Evolutionary conservation across 352 stramenopile species (phyloP).

Genomic region (Phytophthora idaei): DNA sequence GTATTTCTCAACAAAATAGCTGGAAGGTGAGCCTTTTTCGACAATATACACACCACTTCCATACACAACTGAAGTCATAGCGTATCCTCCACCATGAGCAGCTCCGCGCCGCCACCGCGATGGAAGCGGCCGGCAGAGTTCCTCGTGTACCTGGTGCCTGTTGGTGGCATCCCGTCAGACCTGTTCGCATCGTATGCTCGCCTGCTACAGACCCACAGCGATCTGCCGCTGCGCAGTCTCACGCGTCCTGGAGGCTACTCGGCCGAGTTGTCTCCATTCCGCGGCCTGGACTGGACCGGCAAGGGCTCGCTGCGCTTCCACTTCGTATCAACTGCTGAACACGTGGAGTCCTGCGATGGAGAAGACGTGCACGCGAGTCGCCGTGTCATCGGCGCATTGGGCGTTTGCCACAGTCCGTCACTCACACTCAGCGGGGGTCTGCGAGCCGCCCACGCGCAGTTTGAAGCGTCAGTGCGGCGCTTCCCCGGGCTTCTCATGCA

Average conservation of each 20-base stretch:
- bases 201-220: constrained; percentile 60
- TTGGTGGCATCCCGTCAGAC: constrained; percentile 66
- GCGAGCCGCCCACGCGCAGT: constrained; percentile 64
- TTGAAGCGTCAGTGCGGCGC: constrained; percentile 63
- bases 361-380: constrained; percentile 78
- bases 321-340: constrained; percentile 73
- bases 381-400: constrained; percentile 76
- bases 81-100: constrained; percentile 9
- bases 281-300: constrained; percentile 71
- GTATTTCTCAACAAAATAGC: too few relatives aligned
- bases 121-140: constrained; percentile 76
- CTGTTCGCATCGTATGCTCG: constrained; percentile 63
- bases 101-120: constrained; percentile 31
- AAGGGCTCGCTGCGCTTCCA: constrained; percentile 60
- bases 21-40: too few relatives aligned
- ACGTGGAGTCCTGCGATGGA: constrained; percentile 60
- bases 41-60: background rate
- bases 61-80: background rate
- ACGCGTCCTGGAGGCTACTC: constrained; percentile 79
- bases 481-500: constrained; percentile 77
- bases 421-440: constrained; percentile 50
- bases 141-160: constrained; percentile 84
- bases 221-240: constrained; percentile 68
- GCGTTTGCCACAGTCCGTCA: constrained; percentile 81
- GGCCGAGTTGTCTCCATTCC: constrained; percentile 83